phyloP scores from a whole-genome alignment of 2,329 filamentous ascomycete genomes.

The Fusarium palustre region DNA sequence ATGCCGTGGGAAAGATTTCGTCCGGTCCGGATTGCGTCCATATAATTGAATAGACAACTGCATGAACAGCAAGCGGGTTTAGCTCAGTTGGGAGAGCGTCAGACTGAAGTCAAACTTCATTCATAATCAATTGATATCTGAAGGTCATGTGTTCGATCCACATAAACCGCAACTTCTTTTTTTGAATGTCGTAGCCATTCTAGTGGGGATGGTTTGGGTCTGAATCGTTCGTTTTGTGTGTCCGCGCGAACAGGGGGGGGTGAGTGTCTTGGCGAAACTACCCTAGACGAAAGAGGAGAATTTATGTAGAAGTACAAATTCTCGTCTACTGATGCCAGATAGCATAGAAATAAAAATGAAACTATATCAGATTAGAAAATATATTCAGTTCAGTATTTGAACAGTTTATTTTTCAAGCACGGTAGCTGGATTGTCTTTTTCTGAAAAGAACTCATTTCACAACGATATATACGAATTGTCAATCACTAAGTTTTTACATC shows the following conservation, averaged over 20 bases:
- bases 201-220: too few relatives aligned
- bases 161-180: not conserved
- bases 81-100: constrained; percentile 10
- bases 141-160: constrained; percentile 9
- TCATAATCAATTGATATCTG: not conserved
- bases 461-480: too few relatives aligned
- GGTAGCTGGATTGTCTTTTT: too few relatives aligned
- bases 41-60: fast-evolving
- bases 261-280: not conserved
- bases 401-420: too few relatives aligned
- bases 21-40: fast-evolving
- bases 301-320: fast-evolving
- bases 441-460: too few relatives aligned
- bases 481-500: too few relatives aligned
- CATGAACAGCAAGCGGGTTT: not conserved
- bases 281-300: not conserved
- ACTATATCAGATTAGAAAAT: too few relatives aligned
- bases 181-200: fast-evolving
- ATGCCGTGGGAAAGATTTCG: not conserved
- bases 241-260: too few relatives aligned
- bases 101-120: constrained; percentile 6
- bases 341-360: too few relatives aligned
- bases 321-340: fast-evolving
- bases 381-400: too few relatives aligned
- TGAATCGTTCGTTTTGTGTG: not conserved